Percentiles rank a stretch among this genome's conserved stretches.
Conservation (phyloP, 495 filamentous ascomycete species). For the Podospora sp. region DNA sequence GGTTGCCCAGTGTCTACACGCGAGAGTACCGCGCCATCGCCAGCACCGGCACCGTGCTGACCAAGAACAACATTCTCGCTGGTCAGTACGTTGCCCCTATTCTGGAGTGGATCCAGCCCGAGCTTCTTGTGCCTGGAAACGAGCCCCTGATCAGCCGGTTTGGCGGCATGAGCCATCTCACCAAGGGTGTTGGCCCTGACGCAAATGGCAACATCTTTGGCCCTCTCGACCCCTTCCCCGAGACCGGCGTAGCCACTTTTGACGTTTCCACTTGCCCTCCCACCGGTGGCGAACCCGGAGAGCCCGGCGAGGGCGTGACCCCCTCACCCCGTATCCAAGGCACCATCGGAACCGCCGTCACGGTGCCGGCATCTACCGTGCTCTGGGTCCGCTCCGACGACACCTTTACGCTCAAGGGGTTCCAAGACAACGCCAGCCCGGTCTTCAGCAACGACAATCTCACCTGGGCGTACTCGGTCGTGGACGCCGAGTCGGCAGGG, state of each 20-base stretch:
- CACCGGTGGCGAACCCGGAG: not conserved
- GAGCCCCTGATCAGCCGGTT: slow-evolving; percentile 27
- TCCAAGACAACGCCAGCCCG: slow-evolving; percentile 20
- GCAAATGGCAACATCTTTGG: slow-evolving; percentile 27
- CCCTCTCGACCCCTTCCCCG: slow-evolving; percentile 28
- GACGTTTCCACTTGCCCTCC: slow-evolving; percentile 23
- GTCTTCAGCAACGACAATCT: slow-evolving; percentile 17
- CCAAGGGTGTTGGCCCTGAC: slow-evolving; percentile 23
- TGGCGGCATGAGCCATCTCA: slow-evolving; percentile 22
- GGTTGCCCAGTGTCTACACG: slow-evolving; percentile 33
- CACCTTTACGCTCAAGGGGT: slow-evolving; percentile 26
- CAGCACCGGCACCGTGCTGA: slow-evolving; percentile 31
- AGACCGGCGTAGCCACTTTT: slow-evolving; percentile 23
- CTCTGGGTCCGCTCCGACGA: slow-evolving; percentile 23
- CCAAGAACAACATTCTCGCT: slow-evolving; percentile 42
- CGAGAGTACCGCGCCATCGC: slow-evolving; percentile 40
- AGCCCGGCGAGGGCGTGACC: slow-evolving; percentile 1
- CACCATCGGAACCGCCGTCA: slow-evolving; percentile 17
- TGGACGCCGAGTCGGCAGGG: slow-evolving; percentile 17
- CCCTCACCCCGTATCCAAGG: slow-evolving; percentile 18
- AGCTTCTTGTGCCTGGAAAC: slow-evolving; percentile 19
- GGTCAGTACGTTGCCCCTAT: slow-evolving; percentile 46
- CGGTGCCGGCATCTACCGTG: not conserved
- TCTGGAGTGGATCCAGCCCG: slow-evolving; percentile 41
- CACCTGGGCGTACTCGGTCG: slow-evolving; percentile 23